These are phyloP conservation scores for Hyphodiscus hymeniophilus DNA, from an alignment of 495 filamentous ascomycete genomes.

Conservation along the genomic window DNA sequence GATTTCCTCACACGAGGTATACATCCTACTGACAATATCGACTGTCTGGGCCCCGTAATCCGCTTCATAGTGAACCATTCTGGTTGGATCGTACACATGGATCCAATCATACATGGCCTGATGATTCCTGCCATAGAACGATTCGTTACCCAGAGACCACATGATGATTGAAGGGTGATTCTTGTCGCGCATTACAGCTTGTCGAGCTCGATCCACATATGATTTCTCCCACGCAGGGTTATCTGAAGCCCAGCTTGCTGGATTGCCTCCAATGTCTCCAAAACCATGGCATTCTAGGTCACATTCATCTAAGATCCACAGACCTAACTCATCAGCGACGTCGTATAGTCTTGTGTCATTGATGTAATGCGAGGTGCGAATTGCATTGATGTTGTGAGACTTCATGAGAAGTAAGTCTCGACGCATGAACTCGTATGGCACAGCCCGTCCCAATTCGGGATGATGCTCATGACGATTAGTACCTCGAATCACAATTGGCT, in stretches of 20 bases:
- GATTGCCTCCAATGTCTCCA: conserved; percentile 35
- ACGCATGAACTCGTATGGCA: conserved; percentile 45
- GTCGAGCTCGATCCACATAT: conserved; percentile 61
- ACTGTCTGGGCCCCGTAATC: conserved; percentile 50
- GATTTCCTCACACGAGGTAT: conserved; percentile 40
- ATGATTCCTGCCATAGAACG: conserved; percentile 63
- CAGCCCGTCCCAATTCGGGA: conserved; percentile 48
- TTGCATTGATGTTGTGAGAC: conserved; percentile 57
- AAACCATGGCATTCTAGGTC: conserved; percentile 71
- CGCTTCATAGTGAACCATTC: conserved; percentile 62
- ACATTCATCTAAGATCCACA: conserved; percentile 66
- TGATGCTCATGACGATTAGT: conserved; percentile 67
- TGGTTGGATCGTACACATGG: conserved; percentile 44
- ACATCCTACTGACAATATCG: conserved; percentile 64
- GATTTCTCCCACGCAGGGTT: conserved; percentile 61
- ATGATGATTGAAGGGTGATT: conserved; percentile 61
- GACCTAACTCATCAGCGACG: conserved; percentile 57
- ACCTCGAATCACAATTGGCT: conserved; percentile 50
- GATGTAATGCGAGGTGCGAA: conserved; percentile 58
- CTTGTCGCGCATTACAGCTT: conserved; percentile 60
- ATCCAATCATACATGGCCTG: conserved; percentile 58
- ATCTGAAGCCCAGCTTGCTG: conserved; percentile 45
- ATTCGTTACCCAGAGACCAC: conserved; percentile 68
- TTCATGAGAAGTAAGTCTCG: conserved; percentile 60
- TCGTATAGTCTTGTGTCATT: conserved; percentile 54